Base-by-base conservation (phyloP, 2,329 filamentous ascomycete species). In the Curvularia sp. region DNA sequence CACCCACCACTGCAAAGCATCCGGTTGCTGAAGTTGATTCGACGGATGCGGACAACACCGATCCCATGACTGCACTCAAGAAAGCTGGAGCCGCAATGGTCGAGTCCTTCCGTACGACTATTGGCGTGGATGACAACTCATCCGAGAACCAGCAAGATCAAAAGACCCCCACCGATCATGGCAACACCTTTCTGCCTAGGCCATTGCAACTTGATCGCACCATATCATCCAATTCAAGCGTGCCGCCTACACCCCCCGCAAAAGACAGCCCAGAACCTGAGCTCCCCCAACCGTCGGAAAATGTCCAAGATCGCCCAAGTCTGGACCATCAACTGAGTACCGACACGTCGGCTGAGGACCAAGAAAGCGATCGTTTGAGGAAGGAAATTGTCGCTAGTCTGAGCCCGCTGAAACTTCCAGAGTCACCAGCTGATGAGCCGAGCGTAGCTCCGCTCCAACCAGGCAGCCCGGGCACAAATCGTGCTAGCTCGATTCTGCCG, bases 371-470 rank as follows among this genome's bases (percentile, higher is more conserved):
- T 64, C 82, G 85, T 55, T 74, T 93, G 47, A 84, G 87, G 28
- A 88, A 91, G 58, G 91, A 93, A 67, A 93, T 93, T 54, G 86
- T 92, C 53, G 86, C 85, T 57, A 90, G 87, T 42, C 79, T 93
- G 2, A 71, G 58, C 39, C 74, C 88, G 0, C 72, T 79, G 12
- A 63, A 62, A 49, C 61, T 62, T 35, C 62, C 64, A 12, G 64
- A 61, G n/a, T 60, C 59, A 9, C 60, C 65, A 31, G 57, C 51
- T 15, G 43, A 52, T 22, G 67, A 72, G 26, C 50, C 66, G 1
- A 69, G 71, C 20, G 55, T 63, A 20, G 49, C 58, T 31, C 70
- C 76, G 5, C 60, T 76, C 9, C 75, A 70, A 44, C 65, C 71
- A 18, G 58, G 41, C 2, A 62, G 65, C n/a, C 47, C 62, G 31